Percentiles rank a stretch among this genome's conserved stretches.
These are phyloP conservation scores for Chaetomidium leptoderma DNA, from an alignment of 495 filamentous ascomycete genomes.

Conservation along the genomic window DNA sequence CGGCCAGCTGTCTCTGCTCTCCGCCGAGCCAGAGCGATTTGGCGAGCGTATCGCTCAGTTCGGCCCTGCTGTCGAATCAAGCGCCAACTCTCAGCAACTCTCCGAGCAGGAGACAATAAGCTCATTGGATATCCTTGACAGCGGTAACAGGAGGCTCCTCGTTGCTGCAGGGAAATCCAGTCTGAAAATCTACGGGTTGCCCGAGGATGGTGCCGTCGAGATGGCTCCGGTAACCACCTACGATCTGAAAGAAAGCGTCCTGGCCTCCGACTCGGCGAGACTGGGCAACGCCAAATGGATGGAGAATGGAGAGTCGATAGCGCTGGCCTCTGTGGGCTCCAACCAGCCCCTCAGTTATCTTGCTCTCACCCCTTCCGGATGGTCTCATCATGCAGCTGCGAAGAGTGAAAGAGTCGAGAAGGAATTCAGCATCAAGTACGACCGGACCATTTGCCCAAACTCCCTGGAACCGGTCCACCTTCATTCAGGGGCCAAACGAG, in stretches of 20 bases:
- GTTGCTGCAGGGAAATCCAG: constrained; percentile 29
- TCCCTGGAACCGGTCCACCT: constrained; percentile 39
- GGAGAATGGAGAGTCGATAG: constrained; percentile 33
- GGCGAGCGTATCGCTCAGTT: constrained; percentile 33
- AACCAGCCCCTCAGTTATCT: constrained; percentile 39
- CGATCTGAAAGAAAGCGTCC: constrained; percentile 17
- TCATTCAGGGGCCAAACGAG: constrained; percentile 23
- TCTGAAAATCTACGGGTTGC: constrained; percentile 32
- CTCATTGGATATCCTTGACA: constrained; percentile 32
- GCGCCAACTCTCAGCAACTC: not conserved
- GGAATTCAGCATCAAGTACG: constrained; percentile 18
- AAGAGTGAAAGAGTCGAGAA: constrained; percentile 20
- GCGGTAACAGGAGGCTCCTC: constrained; percentile 11
- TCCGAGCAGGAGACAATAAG: constrained; percentile 31
- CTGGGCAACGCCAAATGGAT: constrained; percentile 38
- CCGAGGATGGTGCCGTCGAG: constrained; percentile 12
- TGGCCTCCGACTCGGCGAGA: constrained; percentile 9
- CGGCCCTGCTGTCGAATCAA: constrained; percentile 4
- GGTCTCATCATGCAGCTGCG: constrained; percentile 25
- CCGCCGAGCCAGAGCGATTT: constrained; percentile 32
- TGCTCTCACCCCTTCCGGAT: constrained; percentile 38
- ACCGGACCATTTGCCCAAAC: constrained; percentile 27
- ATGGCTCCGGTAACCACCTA: constrained; percentile 19
- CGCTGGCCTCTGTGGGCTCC: constrained; percentile 34
- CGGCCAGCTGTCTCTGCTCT: constrained; percentile 38